Conservation (phyloP, 2,329 filamentous ascomycete species). For the Hawksworthiomyces lignivorus region DNA sequence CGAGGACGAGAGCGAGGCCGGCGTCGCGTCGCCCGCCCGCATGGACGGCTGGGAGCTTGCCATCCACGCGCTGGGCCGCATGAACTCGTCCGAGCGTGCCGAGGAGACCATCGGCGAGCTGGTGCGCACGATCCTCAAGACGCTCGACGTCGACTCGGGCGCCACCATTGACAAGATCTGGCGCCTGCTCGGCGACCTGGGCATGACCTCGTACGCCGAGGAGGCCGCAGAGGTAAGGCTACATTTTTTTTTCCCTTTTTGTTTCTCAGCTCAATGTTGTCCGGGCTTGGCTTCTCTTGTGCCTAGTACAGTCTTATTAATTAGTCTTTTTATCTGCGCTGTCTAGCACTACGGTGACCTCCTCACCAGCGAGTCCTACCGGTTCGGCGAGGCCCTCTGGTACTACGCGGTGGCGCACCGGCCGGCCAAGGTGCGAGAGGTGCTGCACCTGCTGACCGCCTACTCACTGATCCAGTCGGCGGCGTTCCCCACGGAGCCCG, state of each 20-base stretch:
- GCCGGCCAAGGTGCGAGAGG: conserved; percentile 69
- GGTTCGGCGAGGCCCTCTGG: conserved; percentile 79
- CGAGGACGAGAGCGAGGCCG: no score
- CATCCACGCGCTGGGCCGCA: conserved; percentile 70
- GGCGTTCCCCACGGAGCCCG: conserved; percentile 62
- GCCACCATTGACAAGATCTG: conserved; percentile 75
- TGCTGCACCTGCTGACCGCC: conserved; percentile 79
- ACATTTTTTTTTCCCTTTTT: background rate
- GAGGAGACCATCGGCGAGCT: conserved; percentile 68
- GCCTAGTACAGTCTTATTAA: no score
- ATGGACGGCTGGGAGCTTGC: conserved; percentile 85
- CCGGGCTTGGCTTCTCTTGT: no score
- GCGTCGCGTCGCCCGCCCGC: conserved; percentile 16
- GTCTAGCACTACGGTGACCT: conserved; percentile 72
- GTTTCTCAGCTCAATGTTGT: no score
- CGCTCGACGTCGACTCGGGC: conserved; percentile 57
- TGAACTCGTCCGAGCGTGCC: conserved; percentile 65
- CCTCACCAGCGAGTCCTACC: conserved; percentile 61
- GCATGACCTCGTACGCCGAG: conserved; percentile 70
- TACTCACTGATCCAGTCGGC: conserved; percentile 80
- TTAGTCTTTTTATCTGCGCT: background rate
- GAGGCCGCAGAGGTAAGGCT: conserved; percentile 69
- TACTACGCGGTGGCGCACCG: conserved; percentile 86
- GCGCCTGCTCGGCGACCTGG: conserved; percentile 66
- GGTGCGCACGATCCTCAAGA: conserved; percentile 56